A percentile compares a stretch with the other conserved stretches of the same genome.
These are phyloP conservation scores for maize (Zea mays) DNA, from an alignment of 176 grass and related monocot genomes.

Conservation along the genomic window DNA sequence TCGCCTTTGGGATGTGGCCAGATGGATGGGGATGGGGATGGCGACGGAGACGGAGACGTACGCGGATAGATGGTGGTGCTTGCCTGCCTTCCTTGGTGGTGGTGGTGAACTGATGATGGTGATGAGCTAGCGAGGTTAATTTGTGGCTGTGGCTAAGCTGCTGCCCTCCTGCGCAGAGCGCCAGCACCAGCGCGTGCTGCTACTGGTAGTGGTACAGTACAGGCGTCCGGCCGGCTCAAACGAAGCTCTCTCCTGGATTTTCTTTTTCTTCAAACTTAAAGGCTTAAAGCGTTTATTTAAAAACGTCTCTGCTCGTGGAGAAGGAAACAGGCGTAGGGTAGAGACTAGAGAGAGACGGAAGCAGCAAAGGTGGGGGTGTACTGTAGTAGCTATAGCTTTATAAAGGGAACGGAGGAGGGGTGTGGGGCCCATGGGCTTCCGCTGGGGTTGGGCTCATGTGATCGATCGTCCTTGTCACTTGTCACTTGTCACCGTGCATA, in stretches of 20 bases:
- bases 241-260: too few species aligned
- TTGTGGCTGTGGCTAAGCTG: slow-evolving; percentile 27
- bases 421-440: slow-evolving; percentile 31
- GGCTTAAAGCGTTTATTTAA: background rate
- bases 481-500: slow-evolving; percentile 32
- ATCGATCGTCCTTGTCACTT: slow-evolving; percentile 56
- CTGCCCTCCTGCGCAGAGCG: background rate
- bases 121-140: slow-evolving; percentile 13
- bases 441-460: slow-evolving; percentile 55
- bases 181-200: background rate
- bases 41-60: slow-evolving; percentile 7
- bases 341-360: background rate
- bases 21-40: slow-evolving; percentile 31
- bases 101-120: background rate
- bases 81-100: background rate
- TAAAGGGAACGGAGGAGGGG: slow-evolving; percentile 27
- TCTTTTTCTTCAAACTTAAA: too few species aligned
- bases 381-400: slow-evolving; percentile 40
- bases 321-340: too few species aligned
- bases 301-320: too few species aligned
- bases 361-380: slow-evolving; percentile 21
- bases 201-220: background rate
- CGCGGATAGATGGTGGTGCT: background rate
- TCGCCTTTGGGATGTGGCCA: slow-evolving; percentile 35
- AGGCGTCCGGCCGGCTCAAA: background rate